A percentile compares a stretch with the other conserved stretches of the same genome.
Evolutionary conservation across 2,329 filamentous ascomycete genomes (phyloP).

Genomic region (Coleophoma crateriformis): DNA sequence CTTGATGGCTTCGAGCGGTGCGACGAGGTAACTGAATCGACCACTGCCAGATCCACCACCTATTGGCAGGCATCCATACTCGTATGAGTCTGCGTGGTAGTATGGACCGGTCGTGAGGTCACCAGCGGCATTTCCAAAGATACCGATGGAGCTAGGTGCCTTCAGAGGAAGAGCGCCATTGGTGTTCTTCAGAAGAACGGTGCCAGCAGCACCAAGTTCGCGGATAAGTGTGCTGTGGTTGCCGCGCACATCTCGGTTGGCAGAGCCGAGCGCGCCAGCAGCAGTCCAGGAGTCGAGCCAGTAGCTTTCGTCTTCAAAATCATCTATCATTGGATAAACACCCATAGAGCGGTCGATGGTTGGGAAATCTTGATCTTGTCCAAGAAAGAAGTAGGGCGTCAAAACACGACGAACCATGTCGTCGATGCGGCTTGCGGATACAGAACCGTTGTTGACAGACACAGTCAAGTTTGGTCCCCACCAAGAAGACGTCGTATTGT

Average conservation of each 20-base stretch:
- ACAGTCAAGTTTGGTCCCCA: conserved; percentile 22
- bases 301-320: conserved; percentile 38
- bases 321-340: conserved; percentile 27
- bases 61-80: conserved; percentile 44
- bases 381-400: conserved; percentile 44
- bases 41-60: conserved; percentile 55
- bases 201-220: conserved; percentile 47
- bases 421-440: conserved; percentile 59
- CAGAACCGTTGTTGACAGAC: conserved; percentile 58
- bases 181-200: conserved; percentile 69
- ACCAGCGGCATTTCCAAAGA: conserved; percentile 54
- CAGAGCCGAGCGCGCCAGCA: not conserved
- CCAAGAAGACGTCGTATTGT: not conserved
- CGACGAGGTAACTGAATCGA: conserved; percentile 47
- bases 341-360: conserved; percentile 36
- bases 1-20: conserved; percentile 49
- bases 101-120: conserved; percentile 54
- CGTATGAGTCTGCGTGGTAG: conserved; percentile 59
- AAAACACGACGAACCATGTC: conserved; percentile 62
- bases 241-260: conserved; percentile 42
- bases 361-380: conserved; percentile 42
- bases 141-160: conserved; percentile 40
- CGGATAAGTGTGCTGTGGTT: conserved; percentile 24
- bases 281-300: conserved; percentile 16
- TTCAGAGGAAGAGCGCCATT: conserved; percentile 43